Base-by-base conservation (phyloP, 1,139 yeast species). In the Blastobotrys indianensis region DNA sequence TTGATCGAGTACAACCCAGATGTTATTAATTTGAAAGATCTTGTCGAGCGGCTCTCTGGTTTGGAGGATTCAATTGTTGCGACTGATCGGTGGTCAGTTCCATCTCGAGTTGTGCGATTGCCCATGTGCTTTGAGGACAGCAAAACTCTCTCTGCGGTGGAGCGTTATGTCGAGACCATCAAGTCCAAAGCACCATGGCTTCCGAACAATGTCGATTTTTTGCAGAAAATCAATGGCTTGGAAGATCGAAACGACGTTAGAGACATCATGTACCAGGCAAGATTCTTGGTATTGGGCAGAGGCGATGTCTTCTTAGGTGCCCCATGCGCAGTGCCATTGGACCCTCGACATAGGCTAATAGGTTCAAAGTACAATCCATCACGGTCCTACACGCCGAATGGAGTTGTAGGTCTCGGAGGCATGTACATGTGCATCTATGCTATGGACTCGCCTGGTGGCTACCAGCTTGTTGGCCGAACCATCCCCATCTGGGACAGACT, bases 251-350 rank as follows among this genome's bases (percentile, higher is more conserved):
- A 77, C 13, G 86, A 80, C 46, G 92, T 92, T 45, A 75, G 82
- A 52, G 86, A 86, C 56, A 79, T 88, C 83, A 67, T 90, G 58
- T 92, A 87, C 70, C 73, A 85, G 44, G 97, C 97, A 3, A 76
- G 90, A 61, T 92, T 84, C 72, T 74, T 92, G 69, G 97, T 92
- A 7, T 72, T 92, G 54, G 98, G 97, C 45, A 78, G 90, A 51
- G 98, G 98, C 61, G 98, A 92, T 68, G 98, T 92, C 34, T 92
- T 88, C 70, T 75, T 92, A 57, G 97, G 97, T 39, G 96, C 97
- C 1, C 97, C 97, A 39, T 90, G 97, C 74, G 97, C 97, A 1
- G 95, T 90, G 53, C 97, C 98, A 34, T 76, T 92, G 58, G 97
- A 92, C 65, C 97, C 98, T 49, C 82, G 97, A 60, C 97, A 90